Conservation (phyloP, 805 yeast genomes). For the Candida gorgasii region DNA sequence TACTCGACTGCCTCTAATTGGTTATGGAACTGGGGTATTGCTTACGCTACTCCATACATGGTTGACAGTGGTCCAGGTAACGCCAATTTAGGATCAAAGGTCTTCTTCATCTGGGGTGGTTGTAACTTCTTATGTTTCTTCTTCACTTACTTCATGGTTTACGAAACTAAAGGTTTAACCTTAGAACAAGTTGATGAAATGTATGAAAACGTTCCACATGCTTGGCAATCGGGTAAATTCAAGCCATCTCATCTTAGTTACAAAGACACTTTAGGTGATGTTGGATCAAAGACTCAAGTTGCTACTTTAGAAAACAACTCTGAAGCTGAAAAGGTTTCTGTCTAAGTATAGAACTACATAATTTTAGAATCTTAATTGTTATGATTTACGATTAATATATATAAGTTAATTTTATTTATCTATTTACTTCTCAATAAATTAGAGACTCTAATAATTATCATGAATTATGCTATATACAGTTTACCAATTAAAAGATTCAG, state of each 20-base stretch:
- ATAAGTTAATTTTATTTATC: not conserved
- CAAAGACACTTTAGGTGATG: slow-evolving; percentile 7
- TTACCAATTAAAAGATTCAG: slow-evolving; percentile 53
- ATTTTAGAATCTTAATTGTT: too few relatives aligned
- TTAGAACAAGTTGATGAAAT: slow-evolving; percentile 44
- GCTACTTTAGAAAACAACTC: slow-evolving; percentile 2
- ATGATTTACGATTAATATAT: slow-evolving; percentile 3
- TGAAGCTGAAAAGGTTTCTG: slow-evolving; percentile 1
- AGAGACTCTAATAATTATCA: not conserved
- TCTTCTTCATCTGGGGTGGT: slow-evolving; percentile 46
- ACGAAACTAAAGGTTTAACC: slow-evolving; percentile 43
- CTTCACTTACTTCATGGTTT: slow-evolving; percentile 34
- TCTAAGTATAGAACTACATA: not conserved
- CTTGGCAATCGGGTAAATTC: slow-evolving; percentile 33
- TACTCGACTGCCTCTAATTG: slow-evolving; percentile 41
- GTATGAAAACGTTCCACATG: slow-evolving; percentile 32
- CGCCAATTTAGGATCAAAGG: slow-evolving; percentile 41
- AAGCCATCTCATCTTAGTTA: slow-evolving; percentile 20
- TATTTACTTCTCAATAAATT: not conserved
- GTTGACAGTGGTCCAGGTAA: slow-evolving; percentile 40
- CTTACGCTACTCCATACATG: slow-evolving; percentile 43
- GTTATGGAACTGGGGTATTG: slow-evolving; percentile 45
- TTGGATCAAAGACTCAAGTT: slow-evolving; percentile 5
- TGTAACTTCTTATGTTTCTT: slow-evolving; percentile 34
- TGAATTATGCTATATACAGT: slow-evolving; percentile 1